Evolutionary conservation across 768 basidiomycete species (phyloP).

Genomic region (Pleurotus eryngii): DNA sequence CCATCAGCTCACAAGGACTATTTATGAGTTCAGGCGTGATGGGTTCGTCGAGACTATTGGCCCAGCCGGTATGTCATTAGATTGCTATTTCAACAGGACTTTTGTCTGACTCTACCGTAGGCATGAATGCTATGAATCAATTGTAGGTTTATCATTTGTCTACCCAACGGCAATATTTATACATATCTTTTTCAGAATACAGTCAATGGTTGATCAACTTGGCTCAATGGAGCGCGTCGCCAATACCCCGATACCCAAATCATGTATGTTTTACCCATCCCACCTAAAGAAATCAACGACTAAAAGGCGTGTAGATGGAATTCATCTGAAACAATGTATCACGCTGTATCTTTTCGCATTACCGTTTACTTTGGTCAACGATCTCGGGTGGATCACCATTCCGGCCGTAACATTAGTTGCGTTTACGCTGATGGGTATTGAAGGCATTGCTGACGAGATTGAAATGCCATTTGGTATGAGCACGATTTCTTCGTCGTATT

Average conservation of each 20-base stretch:
- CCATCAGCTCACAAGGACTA: conserved; percentile 66
- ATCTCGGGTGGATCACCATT: conserved; percentile 80
- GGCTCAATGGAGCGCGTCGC: conserved; percentile 88
- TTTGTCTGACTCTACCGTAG: conserved; percentile 28
- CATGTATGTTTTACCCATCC: conserved; percentile 43
- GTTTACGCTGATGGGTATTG: conserved; percentile 90
- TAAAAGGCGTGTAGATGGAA: conserved; percentile 54
- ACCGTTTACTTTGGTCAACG: conserved; percentile 80
- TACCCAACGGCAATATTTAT: neutral
- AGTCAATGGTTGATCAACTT: conserved; percentile 82
- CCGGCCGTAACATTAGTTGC: conserved; percentile 85
- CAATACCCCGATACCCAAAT: conserved; percentile 79
- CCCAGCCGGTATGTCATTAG: conserved; percentile 60
- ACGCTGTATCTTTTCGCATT: conserved; percentile 88
- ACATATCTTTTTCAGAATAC: conserved; percentile 44
- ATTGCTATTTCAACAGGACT: neutral
- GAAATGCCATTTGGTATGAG: conserved; percentile 88
- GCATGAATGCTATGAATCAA: conserved; percentile 72
- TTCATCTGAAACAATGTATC: conserved; percentile 96
- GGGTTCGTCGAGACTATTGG: conserved; percentile 88
- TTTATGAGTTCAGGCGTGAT: conserved; percentile 75
- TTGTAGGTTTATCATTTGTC: conserved; percentile 39
- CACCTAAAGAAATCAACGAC: conserved; percentile 1
- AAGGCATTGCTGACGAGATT: conserved; percentile 93
- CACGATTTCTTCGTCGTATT: neutral